Base-by-base conservation (phyloP, 805 yeast species). In the Ogataea haglerorum region DNA sequence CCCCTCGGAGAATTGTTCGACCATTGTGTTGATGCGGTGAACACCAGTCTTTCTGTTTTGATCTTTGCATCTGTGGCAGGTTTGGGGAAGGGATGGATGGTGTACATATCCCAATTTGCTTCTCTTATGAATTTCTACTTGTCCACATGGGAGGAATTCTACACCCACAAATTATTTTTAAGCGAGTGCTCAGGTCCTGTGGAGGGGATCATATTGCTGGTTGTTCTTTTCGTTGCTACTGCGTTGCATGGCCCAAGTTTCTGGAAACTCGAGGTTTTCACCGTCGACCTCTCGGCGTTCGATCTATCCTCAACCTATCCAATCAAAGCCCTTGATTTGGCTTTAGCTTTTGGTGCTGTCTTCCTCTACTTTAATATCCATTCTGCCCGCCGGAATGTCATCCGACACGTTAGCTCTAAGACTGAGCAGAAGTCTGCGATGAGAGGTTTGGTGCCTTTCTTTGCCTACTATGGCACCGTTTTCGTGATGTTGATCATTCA, bases 81-180 rank as follows among this genome's bases (percentile, higher is more conserved):
- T 25, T 68, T 83, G 52, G 96, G 96, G 0, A 79, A 76, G 56
- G 75, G 85, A 5, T 75, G 80, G 69, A 50, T 73, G 46, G 60
- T 82, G 32, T 57, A 82, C 42, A 40, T 85, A 32, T 67, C 88
- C 3, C 89, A 85, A 52, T 81, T 85, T 59, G 88, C 85, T 4
- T 69, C 85, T 2, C 71, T 86, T 38, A 76, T 83, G 46, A 90
- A 90, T 62, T 91, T 90, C 61, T 90, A 89, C 59, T 60, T 86
- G 36, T 82, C 95, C 27, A 90, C 97, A 1, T 90, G 97, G 97
- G 98, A 90, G 64, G 96, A 89, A 59, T 90, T 78, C 61, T 91
- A 89, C 58, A 90, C 97, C 1, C 95, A 88, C 53, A 80, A 79
- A 34, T 68, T 90, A 36, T 90, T 73, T 60, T 68, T 90, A 38